Conservation (phyloP, 140 eudicot genomes). For the Senecio squalidus region DNA sequence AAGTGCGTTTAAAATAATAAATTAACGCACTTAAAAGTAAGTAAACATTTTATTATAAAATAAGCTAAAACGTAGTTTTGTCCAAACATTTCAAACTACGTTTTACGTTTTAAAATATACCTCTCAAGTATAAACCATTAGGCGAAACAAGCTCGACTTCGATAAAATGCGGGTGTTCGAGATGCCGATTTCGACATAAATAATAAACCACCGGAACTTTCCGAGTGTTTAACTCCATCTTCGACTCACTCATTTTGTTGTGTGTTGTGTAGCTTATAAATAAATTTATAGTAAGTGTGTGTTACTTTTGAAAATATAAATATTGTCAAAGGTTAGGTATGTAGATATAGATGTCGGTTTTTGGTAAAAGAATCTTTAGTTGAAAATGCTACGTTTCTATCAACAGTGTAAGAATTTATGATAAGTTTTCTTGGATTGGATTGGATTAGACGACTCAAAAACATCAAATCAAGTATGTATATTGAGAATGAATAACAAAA, state of each 20-base stretch:
- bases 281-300: not conserved
- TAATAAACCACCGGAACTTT: conserved; percentile 71
- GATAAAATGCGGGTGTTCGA: conserved; percentile 81
- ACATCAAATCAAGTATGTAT: conserved; percentile 19
- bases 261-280: no score
- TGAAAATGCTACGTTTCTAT: conserved; percentile 15
- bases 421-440: not conserved
- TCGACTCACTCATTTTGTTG: not conserved
- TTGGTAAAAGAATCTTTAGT: conserved; percentile 19
- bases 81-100: not conserved
- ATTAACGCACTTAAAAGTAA: no score
- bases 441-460: conserved; percentile 18
- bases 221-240: conserved; percentile 2
- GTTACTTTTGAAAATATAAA: not conserved
- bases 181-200: conserved; percentile 60
- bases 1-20: no score
- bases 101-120: conserved; percentile 16
- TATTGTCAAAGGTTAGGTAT: conserved; percentile 14
- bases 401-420: not conserved
- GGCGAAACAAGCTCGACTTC: conserved; percentile 57
- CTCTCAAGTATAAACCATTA: conserved; percentile 63
- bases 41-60: no score
- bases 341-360: no score
- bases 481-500: no score
- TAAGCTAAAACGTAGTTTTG: no score